Evolutionary conservation across 1,139 yeast species (phyloP).

Genomic region (Kazachstania sp.): DNA sequence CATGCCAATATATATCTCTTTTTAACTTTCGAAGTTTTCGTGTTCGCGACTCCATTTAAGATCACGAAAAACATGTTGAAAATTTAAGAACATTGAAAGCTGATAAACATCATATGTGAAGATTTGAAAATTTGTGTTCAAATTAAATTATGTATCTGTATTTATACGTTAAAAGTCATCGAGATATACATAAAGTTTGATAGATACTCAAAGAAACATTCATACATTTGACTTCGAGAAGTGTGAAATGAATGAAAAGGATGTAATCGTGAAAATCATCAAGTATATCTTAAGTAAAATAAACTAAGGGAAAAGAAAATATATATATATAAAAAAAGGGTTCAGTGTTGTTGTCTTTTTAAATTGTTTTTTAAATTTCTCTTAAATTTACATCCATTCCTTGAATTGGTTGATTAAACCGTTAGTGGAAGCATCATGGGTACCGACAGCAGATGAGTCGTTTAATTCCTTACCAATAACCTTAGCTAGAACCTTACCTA

Average conservation of each 20-base stretch:
- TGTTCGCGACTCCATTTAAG: background rate
- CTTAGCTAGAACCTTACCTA: constrained; percentile 96
- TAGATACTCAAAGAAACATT: background rate
- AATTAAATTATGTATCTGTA: constrained; percentile 1
- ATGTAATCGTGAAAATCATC: background rate
- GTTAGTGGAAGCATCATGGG: constrained; percentile 87
- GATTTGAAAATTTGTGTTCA: too few relatives aligned
- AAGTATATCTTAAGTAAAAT: constrained; percentile 1
- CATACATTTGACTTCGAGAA: background rate
- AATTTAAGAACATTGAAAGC: background rate
- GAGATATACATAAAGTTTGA: background rate
- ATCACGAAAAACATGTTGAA: background rate
- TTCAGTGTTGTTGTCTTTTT: background rate
- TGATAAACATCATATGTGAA: too few relatives aligned
- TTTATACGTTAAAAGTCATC: constrained; percentile 4
- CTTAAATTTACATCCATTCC: constrained; percentile 52
- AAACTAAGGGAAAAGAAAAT: background rate
- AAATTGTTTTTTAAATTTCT: background rate
- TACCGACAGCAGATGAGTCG: constrained; percentile 43
- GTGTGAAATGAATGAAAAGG: background rate
- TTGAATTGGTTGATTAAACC: constrained; percentile 92
- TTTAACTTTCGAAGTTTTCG: background rate
- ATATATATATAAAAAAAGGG: background rate
- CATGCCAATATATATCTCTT: background rate
- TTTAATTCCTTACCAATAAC: constrained; percentile 84